A percentile compares a stretch with the other conserved stretches of the same genome.
Conservation (phyloP, 768 basidiomycete genomes). For the Sutorius australiensis region DNA sequence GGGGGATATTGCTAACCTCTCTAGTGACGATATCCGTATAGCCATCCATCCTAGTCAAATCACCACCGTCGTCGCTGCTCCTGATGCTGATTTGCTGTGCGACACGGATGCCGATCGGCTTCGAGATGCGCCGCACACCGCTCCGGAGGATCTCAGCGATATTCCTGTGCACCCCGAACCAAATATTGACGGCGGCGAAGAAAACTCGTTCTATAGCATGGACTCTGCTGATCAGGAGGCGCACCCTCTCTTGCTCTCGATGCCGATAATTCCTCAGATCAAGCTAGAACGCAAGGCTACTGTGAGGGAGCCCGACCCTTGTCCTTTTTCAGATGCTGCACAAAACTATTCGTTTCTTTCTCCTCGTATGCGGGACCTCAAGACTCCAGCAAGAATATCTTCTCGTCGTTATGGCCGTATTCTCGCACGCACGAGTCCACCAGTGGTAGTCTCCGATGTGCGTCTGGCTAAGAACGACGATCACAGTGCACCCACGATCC, state of each 20-base stretch:
- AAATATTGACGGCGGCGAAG: constrained; percentile 6
- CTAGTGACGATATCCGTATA: background rate
- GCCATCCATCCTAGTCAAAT: constrained; percentile 1
- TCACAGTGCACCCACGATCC: background rate
- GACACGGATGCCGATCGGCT: background rate
- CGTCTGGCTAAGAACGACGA: background rate
- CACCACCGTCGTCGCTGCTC: background rate
- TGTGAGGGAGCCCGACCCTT: constrained; percentile 10
- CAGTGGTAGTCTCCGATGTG: background rate
- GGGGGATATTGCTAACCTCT: constrained; percentile 8
- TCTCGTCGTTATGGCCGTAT: constrained; percentile 17
- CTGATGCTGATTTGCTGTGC: background rate
- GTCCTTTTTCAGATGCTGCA: background rate
- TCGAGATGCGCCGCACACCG: background rate
- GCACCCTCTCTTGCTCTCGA: constrained; percentile 23
- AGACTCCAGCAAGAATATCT: constrained; percentile 10
- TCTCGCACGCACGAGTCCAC: background rate
- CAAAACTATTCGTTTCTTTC: constrained; percentile 14
- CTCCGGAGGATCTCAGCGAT: background rate
- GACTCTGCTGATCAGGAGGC: constrained; percentile 25
- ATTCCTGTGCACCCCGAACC: background rate
- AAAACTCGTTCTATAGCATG: constrained; percentile 22
- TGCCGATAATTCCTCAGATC: constrained; percentile 27
- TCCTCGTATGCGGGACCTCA: constrained; percentile 17
- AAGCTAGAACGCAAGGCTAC: constrained; percentile 27